These are phyloP conservation scores for Fusarium domesticum DNA, from an alignment of 2,329 filamentous ascomycete genomes.

Conservation along the genomic window DNA sequence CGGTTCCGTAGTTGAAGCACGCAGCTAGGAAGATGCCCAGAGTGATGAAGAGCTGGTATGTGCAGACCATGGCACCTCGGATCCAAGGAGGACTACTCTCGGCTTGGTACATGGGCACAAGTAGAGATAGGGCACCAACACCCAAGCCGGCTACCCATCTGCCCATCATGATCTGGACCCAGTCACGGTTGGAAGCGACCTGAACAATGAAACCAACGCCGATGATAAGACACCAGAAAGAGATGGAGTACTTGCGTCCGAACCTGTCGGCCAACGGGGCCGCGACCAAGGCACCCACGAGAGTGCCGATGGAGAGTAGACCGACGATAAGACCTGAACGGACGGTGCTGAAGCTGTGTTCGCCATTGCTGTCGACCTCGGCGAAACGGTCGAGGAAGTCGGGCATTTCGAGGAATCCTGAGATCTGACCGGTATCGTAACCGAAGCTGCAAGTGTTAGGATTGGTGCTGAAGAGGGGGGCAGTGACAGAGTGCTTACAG, in stretches of 20 bases:
- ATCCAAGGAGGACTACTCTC: constrained; percentile 67
- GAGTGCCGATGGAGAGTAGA: constrained; percentile 57
- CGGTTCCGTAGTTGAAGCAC: constrained; percentile 62
- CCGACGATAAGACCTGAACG: constrained; percentile 59
- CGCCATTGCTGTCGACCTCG: constrained; percentile 37
- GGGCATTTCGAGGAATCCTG: constrained; percentile 56
- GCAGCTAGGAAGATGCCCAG: constrained; percentile 62
- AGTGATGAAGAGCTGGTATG: constrained; percentile 71
- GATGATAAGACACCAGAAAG: constrained; percentile 58
- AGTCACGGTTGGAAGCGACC: constrained; percentile 51
- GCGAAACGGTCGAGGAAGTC: constrained; percentile 55
- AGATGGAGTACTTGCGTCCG: constrained; percentile 62
- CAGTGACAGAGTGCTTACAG: constrained; percentile 32
- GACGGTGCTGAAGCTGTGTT: constrained; percentile 47
- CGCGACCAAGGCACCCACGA: constrained; percentile 58
- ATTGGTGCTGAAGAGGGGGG: not conserved
- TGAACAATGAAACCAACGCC: constrained; percentile 67
- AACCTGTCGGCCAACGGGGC: constrained; percentile 63
- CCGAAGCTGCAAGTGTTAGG: constrained; percentile 33
- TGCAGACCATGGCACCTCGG: constrained; percentile 61
- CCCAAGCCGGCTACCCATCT: constrained; percentile 64
- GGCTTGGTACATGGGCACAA: constrained; percentile 72
- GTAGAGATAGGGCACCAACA: constrained; percentile 62
- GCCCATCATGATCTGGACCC: constrained; percentile 66
- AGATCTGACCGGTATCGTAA: constrained; percentile 54